Conservation (phyloP, 2,329 filamentous ascomycete genomes). For the Lasiodiplodia gonubiensis region DNA sequence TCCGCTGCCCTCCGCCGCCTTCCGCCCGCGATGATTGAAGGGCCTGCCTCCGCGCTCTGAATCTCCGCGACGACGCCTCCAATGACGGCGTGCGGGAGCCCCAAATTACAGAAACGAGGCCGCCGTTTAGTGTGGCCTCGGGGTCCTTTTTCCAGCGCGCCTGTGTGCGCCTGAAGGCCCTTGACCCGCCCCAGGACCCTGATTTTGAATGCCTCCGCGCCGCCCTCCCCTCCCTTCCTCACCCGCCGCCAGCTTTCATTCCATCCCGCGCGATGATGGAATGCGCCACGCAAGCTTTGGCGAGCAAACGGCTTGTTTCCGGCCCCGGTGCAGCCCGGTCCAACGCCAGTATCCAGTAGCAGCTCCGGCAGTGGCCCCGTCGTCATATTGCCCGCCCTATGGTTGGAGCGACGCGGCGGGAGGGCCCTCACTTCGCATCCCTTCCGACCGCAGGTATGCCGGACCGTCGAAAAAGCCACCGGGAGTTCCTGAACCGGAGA, state of each 20-base stretch:
- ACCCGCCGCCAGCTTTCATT: neutral
- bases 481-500: conserved; percentile 20
- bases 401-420: conserved; percentile 8
- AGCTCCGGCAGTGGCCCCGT: conserved; percentile 2
- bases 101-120: neutral
- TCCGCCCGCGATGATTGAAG: conserved; percentile 9
- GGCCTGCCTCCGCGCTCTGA: conserved; percentile 15
- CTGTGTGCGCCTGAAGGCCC: neutral
- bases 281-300: conserved; percentile 22
- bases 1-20: neutral
- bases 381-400: conserved; percentile 11
- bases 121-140: neutral
- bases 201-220: conserved; percentile 17
- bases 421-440: conserved; percentile 3
- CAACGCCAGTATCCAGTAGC: conserved; percentile 16
- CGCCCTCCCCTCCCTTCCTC: neutral
- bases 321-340: conserved; percentile 16
- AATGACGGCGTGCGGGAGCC: neutral
- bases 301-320: conserved; percentile 1
- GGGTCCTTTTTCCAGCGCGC: neutral
- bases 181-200: conserved; percentile 15
- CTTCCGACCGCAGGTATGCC: conserved; percentile 12
- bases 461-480: conserved; percentile 1
- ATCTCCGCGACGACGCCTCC: neutral
- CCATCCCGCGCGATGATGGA: conserved; percentile 26